Evolutionary conservation across 2,329 filamentous ascomycete species (phyloP).

Genomic region (Paraphaeosphaeria sporulosa): DNA sequence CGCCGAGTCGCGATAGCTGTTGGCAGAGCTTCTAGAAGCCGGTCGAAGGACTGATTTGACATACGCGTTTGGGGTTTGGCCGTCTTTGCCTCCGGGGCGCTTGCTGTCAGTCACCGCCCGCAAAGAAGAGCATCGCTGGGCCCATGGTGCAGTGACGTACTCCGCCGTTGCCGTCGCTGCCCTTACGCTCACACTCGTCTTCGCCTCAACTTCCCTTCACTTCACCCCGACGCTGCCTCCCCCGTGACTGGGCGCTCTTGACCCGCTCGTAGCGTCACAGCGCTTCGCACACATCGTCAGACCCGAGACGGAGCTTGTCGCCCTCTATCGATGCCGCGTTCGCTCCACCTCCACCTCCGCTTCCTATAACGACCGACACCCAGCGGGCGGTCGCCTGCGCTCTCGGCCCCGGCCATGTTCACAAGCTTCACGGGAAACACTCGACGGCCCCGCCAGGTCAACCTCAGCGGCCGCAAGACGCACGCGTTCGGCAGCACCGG

Average conservation of each 20-base stretch:
- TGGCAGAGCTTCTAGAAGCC: slow-evolving; percentile 13
- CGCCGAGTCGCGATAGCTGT: neutral
- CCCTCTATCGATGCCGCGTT: neutral
- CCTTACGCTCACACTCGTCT: neutral
- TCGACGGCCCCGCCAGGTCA: slow-evolving; percentile 87
- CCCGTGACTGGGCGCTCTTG: neutral
- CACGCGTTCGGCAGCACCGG: slow-evolving; percentile 77
- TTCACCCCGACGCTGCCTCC: neutral
- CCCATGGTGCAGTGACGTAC: slow-evolving; percentile 14
- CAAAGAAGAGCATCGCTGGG: neutral
- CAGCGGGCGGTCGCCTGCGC: neutral
- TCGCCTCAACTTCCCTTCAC: neutral
- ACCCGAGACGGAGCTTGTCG: neutral
- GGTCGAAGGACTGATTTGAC: slow-evolving; percentile 8
- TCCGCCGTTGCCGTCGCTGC: slow-evolving; percentile 3
- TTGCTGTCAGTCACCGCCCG: neutral
- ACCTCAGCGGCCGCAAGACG: slow-evolving; percentile 82
- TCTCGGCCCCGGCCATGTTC: slow-evolving; percentile 73
- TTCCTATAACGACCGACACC: neutral
- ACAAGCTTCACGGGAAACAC: slow-evolving; percentile 89
- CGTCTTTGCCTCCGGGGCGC: neutral
- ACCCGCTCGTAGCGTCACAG: neutral
- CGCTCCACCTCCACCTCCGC: neutral
- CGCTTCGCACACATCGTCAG: neutral
- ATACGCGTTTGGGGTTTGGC: neutral